A percentile compares a stretch with the other conserved stretches of the same genome.
Evolutionary conservation across 2,329 filamentous ascomycete genomes (phyloP).

Genomic region (Exophiala viscosa): DNA sequence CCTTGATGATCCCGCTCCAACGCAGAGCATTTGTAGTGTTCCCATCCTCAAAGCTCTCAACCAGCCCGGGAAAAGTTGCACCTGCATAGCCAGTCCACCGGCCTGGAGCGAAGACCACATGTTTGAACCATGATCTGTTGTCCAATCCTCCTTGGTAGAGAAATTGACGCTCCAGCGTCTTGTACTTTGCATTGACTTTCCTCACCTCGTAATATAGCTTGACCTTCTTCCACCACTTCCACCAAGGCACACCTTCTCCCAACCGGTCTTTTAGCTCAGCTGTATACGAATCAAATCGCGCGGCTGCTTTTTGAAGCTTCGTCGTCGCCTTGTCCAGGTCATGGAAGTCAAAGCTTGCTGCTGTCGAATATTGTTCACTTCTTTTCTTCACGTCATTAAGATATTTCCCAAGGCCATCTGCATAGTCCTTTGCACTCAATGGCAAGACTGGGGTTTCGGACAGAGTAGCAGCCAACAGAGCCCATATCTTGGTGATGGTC

Average conservation of each 20-base stretch:
- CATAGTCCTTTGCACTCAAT: slow-evolving; percentile 64
- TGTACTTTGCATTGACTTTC: slow-evolving; percentile 74
- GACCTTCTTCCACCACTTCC: slow-evolving; percentile 67
- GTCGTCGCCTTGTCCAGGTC: slow-evolving; percentile 48
- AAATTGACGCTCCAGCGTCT: slow-evolving; percentile 76
- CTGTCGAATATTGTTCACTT: slow-evolving; percentile 13
- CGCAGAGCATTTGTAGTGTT: slow-evolving; percentile 42
- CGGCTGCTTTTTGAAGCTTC: slow-evolving; percentile 47
- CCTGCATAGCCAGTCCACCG: slow-evolving; percentile 89
- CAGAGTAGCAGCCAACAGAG: slow-evolving; percentile 59
- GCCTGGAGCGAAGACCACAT: slow-evolving; percentile 87
- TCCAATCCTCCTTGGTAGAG: slow-evolving; percentile 73
- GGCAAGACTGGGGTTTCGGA: slow-evolving; percentile 60
- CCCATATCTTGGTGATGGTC: slow-evolving; percentile 63
- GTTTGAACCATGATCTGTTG: slow-evolving; percentile 81
- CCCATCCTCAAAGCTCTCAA: slow-evolving; percentile 56
- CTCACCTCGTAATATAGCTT: slow-evolving; percentile 62
- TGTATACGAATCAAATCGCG: slow-evolving; percentile 51
- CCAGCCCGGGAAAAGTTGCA: slow-evolving; percentile 62
- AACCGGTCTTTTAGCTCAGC: slow-evolving; percentile 47
- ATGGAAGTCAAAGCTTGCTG: slow-evolving; percentile 21
- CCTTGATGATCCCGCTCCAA: slow-evolving; percentile 32
- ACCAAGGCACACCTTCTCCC: slow-evolving; percentile 64
- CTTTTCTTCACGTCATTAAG: slow-evolving; percentile 33
- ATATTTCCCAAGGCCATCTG: slow-evolving; percentile 50